Conservation (phyloP, 768 basidiomycete genomes). For the Tylopilus cervinicoccineus region DNA sequence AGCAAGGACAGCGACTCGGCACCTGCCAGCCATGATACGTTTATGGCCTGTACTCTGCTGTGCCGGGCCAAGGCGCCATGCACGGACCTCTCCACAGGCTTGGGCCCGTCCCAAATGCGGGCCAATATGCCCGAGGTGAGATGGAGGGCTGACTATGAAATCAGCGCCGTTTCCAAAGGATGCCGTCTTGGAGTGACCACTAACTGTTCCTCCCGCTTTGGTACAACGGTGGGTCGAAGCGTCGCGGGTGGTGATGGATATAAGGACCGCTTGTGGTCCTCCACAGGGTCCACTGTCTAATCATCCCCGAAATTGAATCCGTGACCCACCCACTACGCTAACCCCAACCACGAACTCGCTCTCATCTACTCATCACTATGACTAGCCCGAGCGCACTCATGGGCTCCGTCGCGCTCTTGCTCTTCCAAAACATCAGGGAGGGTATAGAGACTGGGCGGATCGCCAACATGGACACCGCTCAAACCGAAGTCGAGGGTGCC, state of each 20-base stretch:
- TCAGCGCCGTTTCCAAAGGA: conserved; percentile 12
- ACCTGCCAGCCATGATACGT: conserved; percentile 1
- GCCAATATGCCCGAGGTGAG: conserved; percentile 13
- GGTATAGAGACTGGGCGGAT: conserved; percentile 13
- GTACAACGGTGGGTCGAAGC: conserved; percentile 3
- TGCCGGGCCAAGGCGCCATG: not conserved
- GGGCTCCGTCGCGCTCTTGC: conserved; percentile 3
- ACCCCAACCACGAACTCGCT: not conserved
- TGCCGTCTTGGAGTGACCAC: conserved; percentile 4
- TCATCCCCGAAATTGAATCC: not conserved
- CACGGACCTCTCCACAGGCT: not conserved
- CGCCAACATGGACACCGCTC: not conserved
- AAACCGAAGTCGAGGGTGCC: conserved; percentile 11
- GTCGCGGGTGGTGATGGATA: conserved; percentile 5
- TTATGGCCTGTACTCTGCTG: not conserved
- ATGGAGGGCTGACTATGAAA: conserved; percentile 5
- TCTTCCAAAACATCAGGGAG: conserved; percentile 10
- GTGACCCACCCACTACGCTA: not conserved
- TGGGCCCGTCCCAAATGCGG: conserved; percentile 3
- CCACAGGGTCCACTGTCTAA: conserved; percentile 5
- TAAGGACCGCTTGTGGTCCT: conserved; percentile 2
- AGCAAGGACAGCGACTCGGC: conserved; percentile 17
- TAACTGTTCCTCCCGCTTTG: conserved; percentile 20
- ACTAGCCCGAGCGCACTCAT: not conserved
- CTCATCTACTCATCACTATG: conserved; percentile 7